Base-by-base conservation (phyloP, 768 basidiomycete genomes). In the Tulasnella sp. region DNA sequence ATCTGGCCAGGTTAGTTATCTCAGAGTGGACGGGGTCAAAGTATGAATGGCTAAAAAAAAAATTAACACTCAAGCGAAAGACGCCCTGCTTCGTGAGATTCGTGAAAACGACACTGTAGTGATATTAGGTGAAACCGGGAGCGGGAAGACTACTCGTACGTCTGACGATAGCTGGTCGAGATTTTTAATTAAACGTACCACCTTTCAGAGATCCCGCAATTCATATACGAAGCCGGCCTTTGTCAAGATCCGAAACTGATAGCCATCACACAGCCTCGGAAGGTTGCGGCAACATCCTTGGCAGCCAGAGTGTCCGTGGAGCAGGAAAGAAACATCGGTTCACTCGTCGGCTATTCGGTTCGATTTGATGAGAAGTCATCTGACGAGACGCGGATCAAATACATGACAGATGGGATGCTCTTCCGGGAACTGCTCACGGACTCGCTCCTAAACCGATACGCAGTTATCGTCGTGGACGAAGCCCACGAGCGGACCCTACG, bases 61-160 rank as follows among this genome's bases (percentile, higher is more conserved):
- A 27, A 34, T 2, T 30, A 60, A 61, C 44, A 21, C 25, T 53
- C 55, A 63, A 90, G 91, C 88, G 59, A 82, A 78, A 68, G 84
- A 88, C 22, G 81, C 83, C 27, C 76, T 94, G 27, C 71, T 91
- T 27, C 75, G 80, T 59, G 84, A 84, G 69, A 83, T 94, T 53
- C 70, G 72, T 29, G 77, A 81, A 63, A 84, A 89, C 74, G 86
- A 92, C 68, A 84, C 91, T 5, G 87, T 84, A 1, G 82, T 98
- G 45, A 79, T 99, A 8, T 78, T 99, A 1, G 96, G 93, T 41
- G 96, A 99, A 72, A 98, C 96, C 0, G 96, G 96, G 11, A 96
- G 92, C 19, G 96, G 96, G 63, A 99, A 99, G 74, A 94, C 94
- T 0, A 99, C 96, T 50, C 94, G 94, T 94, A 71, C 66, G 91